Conservation (phyloP, 495 filamentous ascomycete genomes). For the Apodospora peruviana region DNA sequence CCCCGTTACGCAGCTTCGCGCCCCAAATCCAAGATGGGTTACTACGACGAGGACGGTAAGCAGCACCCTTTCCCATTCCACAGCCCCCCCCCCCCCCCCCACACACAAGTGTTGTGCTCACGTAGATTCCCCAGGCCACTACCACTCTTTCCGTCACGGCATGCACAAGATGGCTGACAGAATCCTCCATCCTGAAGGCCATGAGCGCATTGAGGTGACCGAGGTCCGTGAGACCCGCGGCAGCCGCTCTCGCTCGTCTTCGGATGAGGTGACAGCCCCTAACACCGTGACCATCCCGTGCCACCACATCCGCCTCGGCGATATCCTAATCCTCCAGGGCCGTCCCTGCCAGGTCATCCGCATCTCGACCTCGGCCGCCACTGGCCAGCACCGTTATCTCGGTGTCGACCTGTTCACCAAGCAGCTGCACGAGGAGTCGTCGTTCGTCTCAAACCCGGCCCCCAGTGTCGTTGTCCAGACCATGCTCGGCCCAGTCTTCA, state of each 20-base stretch:
- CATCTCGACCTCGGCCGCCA: slow-evolving; percentile 96
- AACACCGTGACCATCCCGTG: slow-evolving; percentile 97
- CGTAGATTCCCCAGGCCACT: slow-evolving; percentile 54
- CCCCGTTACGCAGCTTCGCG: slow-evolving; percentile 25
- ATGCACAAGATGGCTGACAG: slow-evolving; percentile 79
- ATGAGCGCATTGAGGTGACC: slow-evolving; percentile 50
- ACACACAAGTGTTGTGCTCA: slow-evolving; percentile 21
- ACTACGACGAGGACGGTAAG: slow-evolving; percentile 90
- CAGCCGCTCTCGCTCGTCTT: slow-evolving; percentile 12
- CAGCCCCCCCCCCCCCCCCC: slow-evolving; percentile 2
- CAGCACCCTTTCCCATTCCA: background rate
- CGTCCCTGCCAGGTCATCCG: slow-evolving; percentile 99
- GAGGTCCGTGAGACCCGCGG: slow-evolving; percentile 31
- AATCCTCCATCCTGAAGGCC: slow-evolving; percentile 61
- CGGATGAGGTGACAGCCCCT: slow-evolving; percentile 40
- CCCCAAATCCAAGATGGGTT: slow-evolving; percentile 78
- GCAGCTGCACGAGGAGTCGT: slow-evolving; percentile 98
- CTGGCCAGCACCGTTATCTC: slow-evolving; percentile 98
- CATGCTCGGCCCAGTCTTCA: slow-evolving; percentile 99
- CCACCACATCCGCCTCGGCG: slow-evolving; percentile 98
- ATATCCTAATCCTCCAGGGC: slow-evolving; percentile 97
- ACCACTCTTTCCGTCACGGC: slow-evolving; percentile 90
- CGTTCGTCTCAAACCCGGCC: slow-evolving; percentile 92
- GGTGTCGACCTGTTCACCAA: slow-evolving; percentile 99
- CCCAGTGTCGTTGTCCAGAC: slow-evolving; percentile 97